Evolutionary conservation across 768 basidiomycete genomes (phyloP).

Genomic region (Amanita subjunquillea): DNA sequence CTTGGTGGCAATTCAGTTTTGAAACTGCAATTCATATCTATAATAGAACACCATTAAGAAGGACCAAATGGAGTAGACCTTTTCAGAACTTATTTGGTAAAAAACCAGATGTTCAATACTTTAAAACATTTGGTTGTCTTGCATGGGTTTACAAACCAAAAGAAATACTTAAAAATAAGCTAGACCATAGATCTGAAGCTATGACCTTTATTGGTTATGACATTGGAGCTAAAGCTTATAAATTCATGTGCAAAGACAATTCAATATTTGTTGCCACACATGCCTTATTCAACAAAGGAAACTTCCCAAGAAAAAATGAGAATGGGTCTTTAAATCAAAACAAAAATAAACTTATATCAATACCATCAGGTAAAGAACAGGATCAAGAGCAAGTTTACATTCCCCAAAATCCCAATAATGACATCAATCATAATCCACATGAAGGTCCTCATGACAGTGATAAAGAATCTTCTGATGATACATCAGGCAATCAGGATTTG

Average conservation of each 20-base stretch:
- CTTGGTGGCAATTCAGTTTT: slow-evolving; percentile 1
- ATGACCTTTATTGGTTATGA: background rate
- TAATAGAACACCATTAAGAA: background rate
- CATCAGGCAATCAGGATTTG: no score
- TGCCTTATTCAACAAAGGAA: background rate
- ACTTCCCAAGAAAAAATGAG: background rate
- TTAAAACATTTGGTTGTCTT: slow-evolving; percentile 1
- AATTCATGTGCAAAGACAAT: background rate
- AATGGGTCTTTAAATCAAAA: no score
- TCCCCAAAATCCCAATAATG: background rate
- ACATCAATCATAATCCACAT: background rate
- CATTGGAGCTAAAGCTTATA: background rate
- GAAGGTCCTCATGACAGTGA: no score
- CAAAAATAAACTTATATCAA: no score
- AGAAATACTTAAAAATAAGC: background rate
- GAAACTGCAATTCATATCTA: background rate
- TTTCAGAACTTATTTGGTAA: background rate
- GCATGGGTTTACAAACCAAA: background rate
- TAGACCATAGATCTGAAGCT: background rate
- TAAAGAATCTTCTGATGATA: no score
- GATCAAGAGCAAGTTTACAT: background rate
- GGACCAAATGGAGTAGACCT: background rate
- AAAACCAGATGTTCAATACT: background rate
- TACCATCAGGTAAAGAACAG: background rate
- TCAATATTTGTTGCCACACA: background rate